Evolutionary conservation across 164 flowering plant genomes (phyloP), one percentile per base, ranked within the genome.

Genomic region (Warburgia ugandensis): DNA sequence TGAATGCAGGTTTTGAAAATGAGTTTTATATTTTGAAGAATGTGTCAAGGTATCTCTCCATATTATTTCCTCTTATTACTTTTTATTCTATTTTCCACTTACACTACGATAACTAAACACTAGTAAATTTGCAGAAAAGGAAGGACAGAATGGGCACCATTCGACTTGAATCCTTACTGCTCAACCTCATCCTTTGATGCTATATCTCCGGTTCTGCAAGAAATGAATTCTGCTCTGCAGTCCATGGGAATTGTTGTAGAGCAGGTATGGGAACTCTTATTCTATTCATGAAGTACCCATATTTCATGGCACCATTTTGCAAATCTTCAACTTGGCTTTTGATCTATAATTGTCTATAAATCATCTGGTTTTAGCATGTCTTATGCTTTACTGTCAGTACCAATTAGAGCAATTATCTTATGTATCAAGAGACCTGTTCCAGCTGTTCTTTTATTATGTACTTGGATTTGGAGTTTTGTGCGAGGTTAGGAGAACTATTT

Each of bases 1-100:
- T 89, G 77, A 79, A 78, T 70, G 88, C 95, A 50, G 99, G 99
- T 28, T 94, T 94, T 58, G 99, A 94, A 59, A 81, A 69, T 68
- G 99, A 94, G 67, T 94, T 94, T 58, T 77, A 66, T 61, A 78
- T 94, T 41, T 73, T 94, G 62, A 86, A 72, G 70, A 77, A 60
- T 48, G 63, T 69, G 30, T 22, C 41, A 50, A 78, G 84, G 96
- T 82, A 65, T 62, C 55, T 45, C 17, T 22, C 28, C 26, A 55
- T 21, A 7, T 45, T 38, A 4, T 22, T 28, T 54, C 31, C 17
- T 20, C 11, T 22, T 46, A 4, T 56, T 31, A 6, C 48, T 2
- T 8, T 28, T 17, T 48, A 19, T 45, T 20, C 41, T 3, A 5
- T 6, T 46, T 43, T 20, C 38, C 10, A 11, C 40, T 57, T 32